Evolutionary conservation across 768 basidiomycete genomes (phyloP), one percentile per base, ranked within the genome.

Genomic region (Favolaschia claudopus): DNA sequence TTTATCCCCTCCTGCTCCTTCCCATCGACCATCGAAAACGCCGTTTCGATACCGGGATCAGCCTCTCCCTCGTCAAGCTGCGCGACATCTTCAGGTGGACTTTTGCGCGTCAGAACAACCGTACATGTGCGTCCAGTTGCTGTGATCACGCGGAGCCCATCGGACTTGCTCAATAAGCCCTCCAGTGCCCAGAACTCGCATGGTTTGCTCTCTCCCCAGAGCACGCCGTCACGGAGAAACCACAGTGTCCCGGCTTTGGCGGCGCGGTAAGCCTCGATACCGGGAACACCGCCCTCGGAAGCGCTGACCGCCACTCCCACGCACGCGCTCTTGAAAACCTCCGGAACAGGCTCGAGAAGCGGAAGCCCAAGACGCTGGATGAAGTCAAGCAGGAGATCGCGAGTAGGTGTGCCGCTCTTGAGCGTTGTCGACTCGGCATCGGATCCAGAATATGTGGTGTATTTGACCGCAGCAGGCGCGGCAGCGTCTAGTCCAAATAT

Each of bases 181-280:
- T 79, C 76, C 22, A 89, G 72, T 4, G 86, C 74, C 86, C 91
- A 92, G 66, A 90, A 92, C 63, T 91, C 88, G 67, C 88, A 91
- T 3, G 89, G 89, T 62, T 89, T 89, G 67, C 82, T 84, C 68
- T 91, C 87, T 22, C 88, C 89, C 84, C 88, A 89, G 8, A 93
- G 79, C 15, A 93, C 79, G 7, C 90, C 91, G 22, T 77, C 76
- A 36, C 79, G 73, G 42, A 88, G 77, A 77, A 92, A 93, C 87
- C 90, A 90, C 36, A 93, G 74, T 42, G 80, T 87, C 1, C 89
- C 89, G 2, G 79, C 70, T 68, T 91, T 92, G 1, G 90, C 89
- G n/a, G 82, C 82, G 28, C 87, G 82, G 70, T 89, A 87, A 6
- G 89, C 89, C 53, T 89, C 85, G 24, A 90, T 74, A 0, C 89